These are phyloP conservation scores for Candida sp. DNA, from an alignment of 1,139 yeast genomes.

Conservation along the genomic window DNA sequence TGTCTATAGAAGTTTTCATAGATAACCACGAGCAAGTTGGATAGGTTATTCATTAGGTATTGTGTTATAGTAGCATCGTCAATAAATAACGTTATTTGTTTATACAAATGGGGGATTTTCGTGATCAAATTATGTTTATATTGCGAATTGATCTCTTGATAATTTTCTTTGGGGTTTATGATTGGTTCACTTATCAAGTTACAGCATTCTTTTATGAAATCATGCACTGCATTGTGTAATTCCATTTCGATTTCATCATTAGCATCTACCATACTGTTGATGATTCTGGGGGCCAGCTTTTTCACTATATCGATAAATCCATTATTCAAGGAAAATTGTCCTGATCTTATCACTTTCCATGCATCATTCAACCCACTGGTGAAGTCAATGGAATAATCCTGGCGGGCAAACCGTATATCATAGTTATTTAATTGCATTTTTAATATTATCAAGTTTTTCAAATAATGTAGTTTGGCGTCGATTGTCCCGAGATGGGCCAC, in stretches of 20 bases:
- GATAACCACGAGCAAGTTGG: slow-evolving; percentile 24
- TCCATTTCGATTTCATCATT: slow-evolving; percentile 73
- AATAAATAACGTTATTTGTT: slow-evolving; percentile 49
- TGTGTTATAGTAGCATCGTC: slow-evolving; percentile 29
- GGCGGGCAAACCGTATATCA: slow-evolving; percentile 74
- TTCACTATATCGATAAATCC: slow-evolving; percentile 59
- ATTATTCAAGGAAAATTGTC: slow-evolving; percentile 28
- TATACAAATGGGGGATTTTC: slow-evolving; percentile 54
- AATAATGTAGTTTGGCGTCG: slow-evolving; percentile 64
- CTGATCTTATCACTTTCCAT: slow-evolving; percentile 41
- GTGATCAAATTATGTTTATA: slow-evolving; percentile 49
- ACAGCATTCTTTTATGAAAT: slow-evolving; percentile 45
- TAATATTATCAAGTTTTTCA: slow-evolving; percentile 69
- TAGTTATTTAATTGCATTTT: slow-evolving; percentile 71
- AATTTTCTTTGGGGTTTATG: slow-evolving; percentile 16
- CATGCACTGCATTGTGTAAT: slow-evolving; percentile 66
- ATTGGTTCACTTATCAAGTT: slow-evolving; percentile 33
- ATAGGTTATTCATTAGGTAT: slow-evolving; percentile 30
- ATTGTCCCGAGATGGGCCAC: slow-evolving; percentile 38
- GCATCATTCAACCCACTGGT: slow-evolving; percentile 65
- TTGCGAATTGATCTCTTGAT: slow-evolving; percentile 22
- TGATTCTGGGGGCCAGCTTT: slow-evolving; percentile 78
- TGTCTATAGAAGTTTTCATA: slow-evolving; percentile 29
- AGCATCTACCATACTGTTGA: slow-evolving; percentile 84
- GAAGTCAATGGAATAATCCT: slow-evolving; percentile 76